Evolutionary conservation across 208 protist genomes (phyloP), one percentile per base, ranked within the genome.

Genomic region (Hexamita inflata): DNA sequence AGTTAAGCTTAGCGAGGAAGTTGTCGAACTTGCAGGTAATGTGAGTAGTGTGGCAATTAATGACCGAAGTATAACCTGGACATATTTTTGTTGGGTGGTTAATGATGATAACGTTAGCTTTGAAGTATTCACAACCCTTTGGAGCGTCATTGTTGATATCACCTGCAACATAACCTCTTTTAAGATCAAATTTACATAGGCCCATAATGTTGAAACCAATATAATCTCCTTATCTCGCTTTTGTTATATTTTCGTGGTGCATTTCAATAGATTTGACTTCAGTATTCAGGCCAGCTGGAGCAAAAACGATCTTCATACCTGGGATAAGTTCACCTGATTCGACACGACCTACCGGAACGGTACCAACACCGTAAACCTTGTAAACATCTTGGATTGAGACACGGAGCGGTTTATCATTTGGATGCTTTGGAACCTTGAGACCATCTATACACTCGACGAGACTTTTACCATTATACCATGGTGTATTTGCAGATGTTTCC

Each of bases 331-430:
- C 66, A 77, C 88, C 61, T 15, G 82, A 87, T 78, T 89, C 88
- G 57, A 93, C 89, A 84, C 88, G 83, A 82, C 83, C 94, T 83
- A 86, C 94, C 77, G 79, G 92, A 76, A 90, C 93, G 89, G 89
- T 96, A 86, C 87, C 95, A 86, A 92, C 83, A 82, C 89, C 89
- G 40, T 80, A 81, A 74, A 95, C 94, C 87, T 95, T 95, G 88
- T 93, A 95, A 74, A 94, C 91, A 82, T 95, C 92, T 84, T 92
- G 88, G n/a, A 94, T 76, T 59, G 59, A 88, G 80, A 76, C 85
- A 84, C 93, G 88, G 34, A 96, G 85, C 60, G 93, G 92, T 83
- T 94, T 94, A 77, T 96, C 92, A 35, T 77, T 67, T 49, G 88
- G 88, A 74, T 92, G 84, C 67, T 89, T 87, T 40, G 89, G 89